A percentile compares a stretch with the other conserved stretches of the same genome.
Evolutionary conservation across 176 grass and related monocot species (phyloP).

Genomic region (Juncus effusus): DNA sequence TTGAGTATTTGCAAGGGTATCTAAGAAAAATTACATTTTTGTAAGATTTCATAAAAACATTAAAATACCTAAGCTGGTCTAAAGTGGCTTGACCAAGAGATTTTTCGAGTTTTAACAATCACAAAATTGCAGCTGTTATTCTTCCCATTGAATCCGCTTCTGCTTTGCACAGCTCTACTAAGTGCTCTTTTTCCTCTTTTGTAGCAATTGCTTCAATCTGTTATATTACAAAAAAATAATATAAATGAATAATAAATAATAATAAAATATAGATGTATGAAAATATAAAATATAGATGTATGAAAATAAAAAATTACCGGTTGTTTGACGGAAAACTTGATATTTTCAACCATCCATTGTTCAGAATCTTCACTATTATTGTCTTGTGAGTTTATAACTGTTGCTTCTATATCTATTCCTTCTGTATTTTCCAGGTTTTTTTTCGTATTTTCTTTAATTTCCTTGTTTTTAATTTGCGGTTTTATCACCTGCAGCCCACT

Average conservation of each 20-base stretch:
- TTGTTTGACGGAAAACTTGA: constrained; percentile 95
- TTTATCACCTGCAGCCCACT: constrained; percentile 93
- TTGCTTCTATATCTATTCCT: constrained; percentile 81
- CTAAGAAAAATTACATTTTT: too few species aligned
- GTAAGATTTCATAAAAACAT: too few species aligned
- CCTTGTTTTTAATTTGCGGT: constrained; percentile 43
- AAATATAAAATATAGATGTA: background rate
- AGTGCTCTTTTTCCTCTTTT: constrained; percentile 77
- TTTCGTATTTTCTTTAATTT: constrained; percentile 32
- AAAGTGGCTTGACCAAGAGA: constrained; percentile 85
- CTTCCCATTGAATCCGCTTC: constrained; percentile 92
- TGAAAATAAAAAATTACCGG: constrained; percentile 74
- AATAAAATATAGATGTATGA: constrained; percentile 16
- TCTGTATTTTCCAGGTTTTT: constrained; percentile 45
- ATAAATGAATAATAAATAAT: constrained; percentile 3
- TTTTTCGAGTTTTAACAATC: constrained; percentile 87
- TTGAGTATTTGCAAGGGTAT: too few species aligned
- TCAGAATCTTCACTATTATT: constrained; percentile 36
- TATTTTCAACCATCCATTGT: constrained; percentile 81
- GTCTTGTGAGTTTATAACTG: constrained; percentile 48
- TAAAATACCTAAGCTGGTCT: constrained; percentile 72
- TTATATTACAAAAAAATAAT: constrained; percentile 1
- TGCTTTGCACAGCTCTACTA: constrained; percentile 68
- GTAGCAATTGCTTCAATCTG: constrained; percentile 94
- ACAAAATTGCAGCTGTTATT: constrained; percentile 85